Base-by-base conservation (phyloP, 441 rosid genomes). In the Heliophila coronopifolia region DNA sequence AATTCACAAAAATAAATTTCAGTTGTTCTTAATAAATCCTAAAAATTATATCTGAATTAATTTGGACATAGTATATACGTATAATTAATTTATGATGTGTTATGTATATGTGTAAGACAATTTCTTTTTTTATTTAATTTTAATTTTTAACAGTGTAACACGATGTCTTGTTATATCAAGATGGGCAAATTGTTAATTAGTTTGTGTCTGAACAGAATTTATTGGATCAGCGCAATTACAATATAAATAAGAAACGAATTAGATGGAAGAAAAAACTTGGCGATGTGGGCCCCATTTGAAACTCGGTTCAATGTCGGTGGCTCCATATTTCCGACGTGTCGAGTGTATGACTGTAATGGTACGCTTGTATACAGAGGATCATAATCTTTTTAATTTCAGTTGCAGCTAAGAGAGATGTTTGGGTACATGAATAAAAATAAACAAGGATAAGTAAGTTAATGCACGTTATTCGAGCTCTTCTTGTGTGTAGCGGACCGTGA, bases 241-340 rank as follows among this genome's bases (percentile, higher is more conserved):
- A 30, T 19, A 38, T 14, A 31, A 24, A 55, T 22, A 54, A 31
- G 38, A 13, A 14, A 24, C 6, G 4, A 22, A 6, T 3, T 24
- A 48, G 55, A 61, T 49, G 23, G 47, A 11, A 19, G 12, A 20
- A 37, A 3, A 20, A 20, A 20, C 2, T 2, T 20, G 23, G 23
- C 4, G 4, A n/a, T 4, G 43, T 50, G 32, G 65, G 50, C 23
- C 69, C 59, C 12, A 50, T 0, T 0, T 6, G 32, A 37, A 12
- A 58, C 69, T 49, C 60, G 65, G 69, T 65, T 30, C 13, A 2
- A 43, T 51, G 69, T 65, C 65, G 69, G 69, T 58, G 59, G 69
- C 59, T 43, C 13, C 30, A 9, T 25, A 4, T 6, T 2, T 36
- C 47, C 27, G 59, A 58, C 59, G 59, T 65, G 69, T 53, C 46